Base-by-base conservation (phyloP, 2,329 filamentous ascomycete species). In the Epichloe festucae region DNA sequence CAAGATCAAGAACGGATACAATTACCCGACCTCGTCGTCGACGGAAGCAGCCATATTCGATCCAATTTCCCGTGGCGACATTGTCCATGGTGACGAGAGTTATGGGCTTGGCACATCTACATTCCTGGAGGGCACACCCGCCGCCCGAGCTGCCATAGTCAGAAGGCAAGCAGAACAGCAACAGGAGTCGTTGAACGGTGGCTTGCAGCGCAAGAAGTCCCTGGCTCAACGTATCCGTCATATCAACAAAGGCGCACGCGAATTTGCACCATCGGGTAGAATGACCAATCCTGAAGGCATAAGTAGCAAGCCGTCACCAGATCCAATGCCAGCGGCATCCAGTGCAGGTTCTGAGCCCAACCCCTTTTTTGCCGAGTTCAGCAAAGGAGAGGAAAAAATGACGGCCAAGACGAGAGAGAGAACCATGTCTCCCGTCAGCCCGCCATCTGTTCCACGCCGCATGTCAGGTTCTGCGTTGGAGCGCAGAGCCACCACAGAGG, bases 121-220 rank as follows among this genome's bases (percentile, higher is more conserved):
- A 2, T 97, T 97, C 74, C 71, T 98, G 21, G 93, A 98, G 61
- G 93, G 93, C 38, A 86, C 93, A 1, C 91, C 93, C 14, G 93
- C 90, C 31, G 86, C 90, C 31, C 82, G 82, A 59, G 79, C 82
- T 7, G 87, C 85, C 17, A 87, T 95, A 50, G 80, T 87, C 64
- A 82, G 85, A 54, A 81, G 81, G 48, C 80, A 91, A 61, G 84
- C 78, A 35, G 89, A 83, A 60, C 69, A 87, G 55, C 76, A 74
- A 6, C 77, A 76, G 17, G 78, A 84, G 45, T 76, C 78, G 53
- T 63, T 71, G 51, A 68, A 76, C 21, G 70, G 71, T 6, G 85
- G 85, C 5, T 69, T 98, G 42, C 82, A 85, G 58, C 83, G 93
- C 54, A 97, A 96, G 76, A 96, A 96, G 73, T 96, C 90, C 31